Base-by-base conservation (phyloP, 495 filamentous ascomycete species). In the Lophium mytilinum region DNA sequence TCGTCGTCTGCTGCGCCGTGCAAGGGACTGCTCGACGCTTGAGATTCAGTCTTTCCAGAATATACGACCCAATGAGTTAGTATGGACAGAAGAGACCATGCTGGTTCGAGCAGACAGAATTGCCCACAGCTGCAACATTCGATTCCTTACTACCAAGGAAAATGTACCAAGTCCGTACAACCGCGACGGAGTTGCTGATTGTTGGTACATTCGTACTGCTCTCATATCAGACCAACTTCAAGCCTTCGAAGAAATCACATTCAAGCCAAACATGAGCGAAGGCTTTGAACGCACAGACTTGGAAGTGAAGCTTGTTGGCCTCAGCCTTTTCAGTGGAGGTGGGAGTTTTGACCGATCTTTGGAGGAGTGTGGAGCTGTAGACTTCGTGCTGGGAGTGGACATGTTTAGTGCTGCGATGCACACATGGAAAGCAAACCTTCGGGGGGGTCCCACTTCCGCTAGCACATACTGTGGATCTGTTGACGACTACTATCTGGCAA, bases 251-350 rank as follows among this genome's bases (percentile, higher is more conserved):
- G 37, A n/a, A n/a, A n/a, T 17, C 11, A 12, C 53, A 14, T 24
- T 37, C 21, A 51, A 46, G 14, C 15, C 17, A 7, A 3, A 68
- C 2, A 50, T 87, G 6, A 75, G 71, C 6, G 76, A 85, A 68
- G 83, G 84, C 0, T 85, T 79, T 36, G 72, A 85, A 57, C 77
- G 77, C 1, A 37, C 15, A 1, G 58, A 37, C 42, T 35, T n/a
- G 71, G 70, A n/a, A 37, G n/a, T n/a, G 33, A 43, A 17, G 59
- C 57, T 87, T 24, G 69, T 63, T 48, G 86, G 83, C 0, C 66
- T 90, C 37, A 84, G 86, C 57, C 70, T 91, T 15, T 90, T 85
- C 64, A 87, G 83, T 56, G 87, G 87, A 9, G 81, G 84, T 41
- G 87, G 87, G 0, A 87, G 82, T 61, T 80, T 90, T 57, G 87